These are phyloP conservation scores for Hypoxylon fragiforme DNA, from an alignment of 495 filamentous ascomycete species.

Conservation along the genomic window DNA sequence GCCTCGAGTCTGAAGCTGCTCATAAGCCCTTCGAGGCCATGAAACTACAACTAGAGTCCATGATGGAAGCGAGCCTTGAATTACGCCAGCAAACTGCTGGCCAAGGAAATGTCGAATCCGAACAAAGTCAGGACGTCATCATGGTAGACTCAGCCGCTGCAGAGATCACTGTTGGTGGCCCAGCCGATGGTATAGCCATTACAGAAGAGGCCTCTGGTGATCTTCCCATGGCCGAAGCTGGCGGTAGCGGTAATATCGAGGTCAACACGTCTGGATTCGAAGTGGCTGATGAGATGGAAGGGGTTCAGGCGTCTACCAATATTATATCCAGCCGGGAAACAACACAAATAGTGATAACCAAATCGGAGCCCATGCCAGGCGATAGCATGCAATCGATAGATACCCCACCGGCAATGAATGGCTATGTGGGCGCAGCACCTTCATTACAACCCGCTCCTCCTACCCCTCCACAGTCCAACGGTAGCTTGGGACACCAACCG, in stretches of 20 bases:
- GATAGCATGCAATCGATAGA: conserved; percentile 43
- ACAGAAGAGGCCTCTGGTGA: conserved; percentile 28
- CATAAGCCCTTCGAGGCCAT: conserved; percentile 69
- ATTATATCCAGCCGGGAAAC: conserved; percentile 19
- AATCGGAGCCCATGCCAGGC: conserved; percentile 19
- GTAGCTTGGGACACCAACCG: conserved; percentile 45
- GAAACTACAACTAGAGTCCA: conserved; percentile 69
- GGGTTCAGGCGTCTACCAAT: conserved; percentile 30
- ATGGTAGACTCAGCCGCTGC: conserved; percentile 51
- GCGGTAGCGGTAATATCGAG: conserved; percentile 44
- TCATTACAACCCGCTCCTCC: conserved; percentile 41
- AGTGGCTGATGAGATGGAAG: conserved; percentile 39
- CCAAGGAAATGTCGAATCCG: conserved; percentile 33
- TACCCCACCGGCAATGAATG: conserved; percentile 45
- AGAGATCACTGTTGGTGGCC: conserved; percentile 48
- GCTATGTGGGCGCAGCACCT: conserved; percentile 38
- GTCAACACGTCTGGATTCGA: conserved; percentile 45
- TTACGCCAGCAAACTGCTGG: conserved; percentile 39
- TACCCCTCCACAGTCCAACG: conserved; percentile 54
- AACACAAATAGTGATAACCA: conserved; percentile 18
- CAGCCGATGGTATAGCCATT: conserved; percentile 33
- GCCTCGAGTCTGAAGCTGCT: conserved; percentile 77
- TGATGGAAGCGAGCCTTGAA: conserved; percentile 64
- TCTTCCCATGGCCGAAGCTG: conserved; percentile 27
- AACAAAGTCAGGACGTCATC: conserved; percentile 45